A percentile compares a stretch with the other conserved stretches of the same genome.
phyloP scores from a whole-genome alignment of 257 asterid genomes.

The Jasminum sambac region DNA sequence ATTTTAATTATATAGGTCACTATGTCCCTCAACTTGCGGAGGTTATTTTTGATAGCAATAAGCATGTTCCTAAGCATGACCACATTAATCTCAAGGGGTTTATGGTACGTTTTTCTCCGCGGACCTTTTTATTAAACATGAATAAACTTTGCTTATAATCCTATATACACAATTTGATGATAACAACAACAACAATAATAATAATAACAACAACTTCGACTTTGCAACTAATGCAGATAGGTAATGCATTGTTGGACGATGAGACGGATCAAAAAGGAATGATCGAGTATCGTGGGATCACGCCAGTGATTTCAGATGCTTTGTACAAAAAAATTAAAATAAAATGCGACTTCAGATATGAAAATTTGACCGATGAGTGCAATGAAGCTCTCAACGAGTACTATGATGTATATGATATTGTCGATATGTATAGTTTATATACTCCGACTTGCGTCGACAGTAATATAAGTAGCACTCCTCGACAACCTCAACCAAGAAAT shows the following conservation, averaged over 20 bases:
- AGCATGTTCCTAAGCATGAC: conserved; percentile 25
- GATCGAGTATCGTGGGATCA: conserved; percentile 90
- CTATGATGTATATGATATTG: conserved; percentile 53
- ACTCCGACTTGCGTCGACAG: conserved; percentile 46
- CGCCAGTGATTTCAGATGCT: conserved; percentile 77
- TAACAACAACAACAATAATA: no score
- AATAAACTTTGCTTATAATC: no score
- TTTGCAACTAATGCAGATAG: conserved; percentile 52
- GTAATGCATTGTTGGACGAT: conserved; percentile 79
- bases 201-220: not conserved
- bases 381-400: conserved; percentile 37
- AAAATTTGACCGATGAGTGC: conserved; percentile 34
- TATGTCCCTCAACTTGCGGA: conserved; percentile 86
- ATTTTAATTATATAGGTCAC: conserved; percentile 49
- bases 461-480: conserved; percentile 19
- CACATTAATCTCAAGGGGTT: conserved; percentile 70
- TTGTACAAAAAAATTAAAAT: conserved; percentile 46
- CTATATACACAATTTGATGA: not conserved
- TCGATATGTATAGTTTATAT: conserved; percentile 86
- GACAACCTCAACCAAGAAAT: conserved; percentile 16
- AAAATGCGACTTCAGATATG: conserved; percentile 53
- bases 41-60: conserved; percentile 50
- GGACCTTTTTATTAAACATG: not conserved
- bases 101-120: conserved; percentile 38
- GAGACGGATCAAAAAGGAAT: conserved; percentile 75